Conservation (phyloP, 805 yeast genomes). For the Cyberlindnera nakhonratchasimensis region DNA sequence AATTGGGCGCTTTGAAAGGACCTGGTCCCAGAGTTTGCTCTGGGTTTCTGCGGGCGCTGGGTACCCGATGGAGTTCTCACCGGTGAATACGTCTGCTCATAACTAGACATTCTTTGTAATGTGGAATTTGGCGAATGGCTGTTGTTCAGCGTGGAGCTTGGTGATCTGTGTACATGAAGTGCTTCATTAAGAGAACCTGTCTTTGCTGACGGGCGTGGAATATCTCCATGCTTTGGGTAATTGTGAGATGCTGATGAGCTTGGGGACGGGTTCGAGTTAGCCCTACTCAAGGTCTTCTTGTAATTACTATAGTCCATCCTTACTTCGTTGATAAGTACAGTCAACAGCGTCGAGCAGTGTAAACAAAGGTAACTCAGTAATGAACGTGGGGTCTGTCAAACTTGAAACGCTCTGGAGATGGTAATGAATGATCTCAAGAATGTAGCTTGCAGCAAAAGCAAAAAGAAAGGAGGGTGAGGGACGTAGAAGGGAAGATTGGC, state of each 20-base stretch:
- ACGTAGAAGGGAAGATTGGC: no score
- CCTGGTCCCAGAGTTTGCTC: constrained; percentile 23
- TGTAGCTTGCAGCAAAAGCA: no score
- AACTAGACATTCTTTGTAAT: constrained; percentile 20
- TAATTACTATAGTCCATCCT: constrained; percentile 14
- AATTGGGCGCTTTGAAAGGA: constrained; percentile 30
- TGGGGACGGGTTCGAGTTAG: constrained; percentile 21
- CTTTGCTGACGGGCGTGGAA: constrained; percentile 7
- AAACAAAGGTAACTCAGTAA: no score
- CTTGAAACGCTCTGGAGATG: no score
- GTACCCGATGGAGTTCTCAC: constrained; percentile 27
- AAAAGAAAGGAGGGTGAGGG: no score
- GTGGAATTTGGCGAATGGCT: constrained; percentile 20
- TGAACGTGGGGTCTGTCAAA: no score
- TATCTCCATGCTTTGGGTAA: constrained; percentile 4
- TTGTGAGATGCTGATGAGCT: constrained; percentile 1
- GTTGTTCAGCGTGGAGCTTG: constrained; percentile 16
- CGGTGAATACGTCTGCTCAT: constrained; percentile 24
- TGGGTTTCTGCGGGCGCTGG: constrained; percentile 16
- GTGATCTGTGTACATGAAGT: constrained; percentile 20
- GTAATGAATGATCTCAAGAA: no score
- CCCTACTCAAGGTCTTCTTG: constrained; percentile 18
- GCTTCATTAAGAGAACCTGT: constrained; percentile 10
- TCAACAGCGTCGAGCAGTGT: no score
- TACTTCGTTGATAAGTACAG: no score